These are phyloP conservation scores for Myochromella boudieri DNA, from an alignment of 768 basidiomycete species.

Conservation along the genomic window DNA sequence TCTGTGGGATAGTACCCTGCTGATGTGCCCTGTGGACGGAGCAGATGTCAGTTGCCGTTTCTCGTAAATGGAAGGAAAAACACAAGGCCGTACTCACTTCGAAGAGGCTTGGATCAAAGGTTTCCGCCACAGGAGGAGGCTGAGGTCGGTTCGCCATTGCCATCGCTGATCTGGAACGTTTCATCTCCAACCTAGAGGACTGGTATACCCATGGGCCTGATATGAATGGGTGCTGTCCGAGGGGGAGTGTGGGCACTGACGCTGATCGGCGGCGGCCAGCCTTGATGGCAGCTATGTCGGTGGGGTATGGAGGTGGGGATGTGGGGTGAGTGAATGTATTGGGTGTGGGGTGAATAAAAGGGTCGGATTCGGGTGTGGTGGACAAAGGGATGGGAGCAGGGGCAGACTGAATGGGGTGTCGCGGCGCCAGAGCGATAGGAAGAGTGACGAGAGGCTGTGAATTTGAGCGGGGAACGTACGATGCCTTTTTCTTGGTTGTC, in stretches of 20 bases:
- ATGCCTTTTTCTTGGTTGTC: slow-evolving; percentile 23
- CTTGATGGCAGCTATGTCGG: slow-evolving; percentile 20
- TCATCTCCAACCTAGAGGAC: slow-evolving; percentile 12
- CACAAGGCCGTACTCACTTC: slow-evolving; percentile 15
- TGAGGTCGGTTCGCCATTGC: slow-evolving; percentile 7
- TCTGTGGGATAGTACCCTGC: slow-evolving; percentile 12
- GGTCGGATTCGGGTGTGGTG: too few species aligned
- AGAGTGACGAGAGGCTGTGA: slow-evolving; percentile 5
- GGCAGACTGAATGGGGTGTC: neutral
- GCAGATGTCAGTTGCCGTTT: neutral
- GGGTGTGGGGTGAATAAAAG: neutral
- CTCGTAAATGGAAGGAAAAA: neutral
- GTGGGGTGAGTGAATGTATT: slow-evolving; percentile 1
- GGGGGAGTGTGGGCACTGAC: slow-evolving; percentile 31
- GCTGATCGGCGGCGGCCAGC: slow-evolving; percentile 28
- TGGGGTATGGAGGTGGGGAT: slow-evolving; percentile 4
- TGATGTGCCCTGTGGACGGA: neutral
- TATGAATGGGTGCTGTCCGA: slow-evolving; percentile 8
- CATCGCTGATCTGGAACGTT: slow-evolving; percentile 20
- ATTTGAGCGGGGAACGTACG: slow-evolving; percentile 20
- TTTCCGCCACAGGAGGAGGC: slow-evolving; percentile 7
- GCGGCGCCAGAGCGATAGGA: too few species aligned
- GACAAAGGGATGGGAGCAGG: neutral
- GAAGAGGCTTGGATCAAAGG: slow-evolving; percentile 8
- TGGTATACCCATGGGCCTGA: slow-evolving; percentile 6